Conservation (phyloP, 441 rosid species). For the Corymbia citriodora region DNA sequence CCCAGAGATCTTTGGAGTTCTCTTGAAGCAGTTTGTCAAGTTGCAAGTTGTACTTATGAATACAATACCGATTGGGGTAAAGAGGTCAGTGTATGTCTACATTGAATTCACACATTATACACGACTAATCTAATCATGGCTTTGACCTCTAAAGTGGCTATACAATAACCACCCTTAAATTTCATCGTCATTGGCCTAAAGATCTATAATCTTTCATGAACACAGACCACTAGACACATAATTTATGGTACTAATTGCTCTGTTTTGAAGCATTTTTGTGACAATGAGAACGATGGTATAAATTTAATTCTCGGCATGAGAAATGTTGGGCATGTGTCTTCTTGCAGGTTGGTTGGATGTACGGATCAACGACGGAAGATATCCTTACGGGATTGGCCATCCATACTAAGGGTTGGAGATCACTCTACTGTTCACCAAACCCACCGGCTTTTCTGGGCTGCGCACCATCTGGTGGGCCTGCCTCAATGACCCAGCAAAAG, state of each 20-base stretch:
- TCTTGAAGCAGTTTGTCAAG: slow-evolving; percentile 24
- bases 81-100: slow-evolving; percentile 16
- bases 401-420: slow-evolving; percentile 56
- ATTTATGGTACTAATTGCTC: not conserved
- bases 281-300: not conserved
- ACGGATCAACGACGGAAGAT: slow-evolving; percentile 47
- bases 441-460: slow-evolving; percentile 42
- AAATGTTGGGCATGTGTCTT: not conserved
- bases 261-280: not conserved
- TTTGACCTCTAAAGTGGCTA: not conserved
- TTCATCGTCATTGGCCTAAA: not conserved
- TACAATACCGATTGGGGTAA: slow-evolving; percentile 45
- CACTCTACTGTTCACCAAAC: slow-evolving; percentile 5
- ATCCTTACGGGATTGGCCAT: slow-evolving; percentile 35
- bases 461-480: slow-evolving; percentile 25
- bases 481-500: slow-evolving; percentile 33
- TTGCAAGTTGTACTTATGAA: slow-evolving; percentile 44
- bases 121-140: not conserved
- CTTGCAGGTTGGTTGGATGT: slow-evolving; percentile 39
- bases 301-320: not conserved
- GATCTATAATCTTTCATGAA: not conserved
- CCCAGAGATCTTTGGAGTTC: slow-evolving; percentile 8
- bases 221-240: not conserved
- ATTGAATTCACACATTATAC: not conserved
- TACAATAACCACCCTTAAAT: not conserved